Evolutionary conservation across 768 basidiomycete species (phyloP).

Genomic region (Infundibulicybe gibba): DNA sequence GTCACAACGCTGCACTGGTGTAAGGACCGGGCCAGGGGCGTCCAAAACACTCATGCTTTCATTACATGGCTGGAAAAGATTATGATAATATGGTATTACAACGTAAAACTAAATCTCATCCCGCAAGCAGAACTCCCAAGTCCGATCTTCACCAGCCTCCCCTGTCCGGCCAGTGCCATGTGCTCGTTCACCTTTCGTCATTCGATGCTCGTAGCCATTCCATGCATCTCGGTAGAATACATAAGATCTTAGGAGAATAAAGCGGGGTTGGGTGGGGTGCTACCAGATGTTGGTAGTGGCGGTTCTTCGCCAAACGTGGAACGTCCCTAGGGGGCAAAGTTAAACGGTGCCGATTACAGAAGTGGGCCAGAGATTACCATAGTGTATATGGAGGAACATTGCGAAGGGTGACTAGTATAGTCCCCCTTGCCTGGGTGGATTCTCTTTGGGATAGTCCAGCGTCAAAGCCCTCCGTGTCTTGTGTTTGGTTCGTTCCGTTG

Average conservation of each 20-base stretch:
- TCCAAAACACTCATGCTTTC: background rate
- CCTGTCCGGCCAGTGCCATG: slow-evolving; percentile 64
- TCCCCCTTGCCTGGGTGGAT: slow-evolving; percentile 48
- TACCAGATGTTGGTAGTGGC: slow-evolving; percentile 44
- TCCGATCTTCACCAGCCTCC: slow-evolving; percentile 75
- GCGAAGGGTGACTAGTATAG: slow-evolving; percentile 81
- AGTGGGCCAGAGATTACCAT: slow-evolving; percentile 51
- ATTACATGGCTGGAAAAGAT: background rate
- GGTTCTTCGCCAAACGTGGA: slow-evolving; percentile 72
- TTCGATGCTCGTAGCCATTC: slow-evolving; percentile 89
- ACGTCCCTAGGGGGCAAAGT: slow-evolving; percentile 53
- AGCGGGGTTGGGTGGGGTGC: slow-evolving; percentile 55
- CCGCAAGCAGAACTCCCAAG: slow-evolving; percentile 80
- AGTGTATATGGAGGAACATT: slow-evolving; percentile 84
- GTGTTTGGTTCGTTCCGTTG: slow-evolving; percentile 24
- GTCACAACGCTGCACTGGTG: no score
- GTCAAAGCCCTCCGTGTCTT: slow-evolving; percentile 2
- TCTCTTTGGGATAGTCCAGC: slow-evolving; percentile 8
- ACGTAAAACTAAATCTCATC: slow-evolving; percentile 9
- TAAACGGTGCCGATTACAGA: background rate
- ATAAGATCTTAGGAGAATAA: slow-evolving; percentile 75
- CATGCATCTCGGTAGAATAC: slow-evolving; percentile 66
- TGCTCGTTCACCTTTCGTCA: slow-evolving; percentile 85
- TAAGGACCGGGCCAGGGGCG: no score
- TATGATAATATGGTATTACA: background rate